Evolutionary conservation across 139 green algal genomes (phyloP), one percentile per base, ranked within the genome.

Genomic region (Trebouxia sp.): DNA sequence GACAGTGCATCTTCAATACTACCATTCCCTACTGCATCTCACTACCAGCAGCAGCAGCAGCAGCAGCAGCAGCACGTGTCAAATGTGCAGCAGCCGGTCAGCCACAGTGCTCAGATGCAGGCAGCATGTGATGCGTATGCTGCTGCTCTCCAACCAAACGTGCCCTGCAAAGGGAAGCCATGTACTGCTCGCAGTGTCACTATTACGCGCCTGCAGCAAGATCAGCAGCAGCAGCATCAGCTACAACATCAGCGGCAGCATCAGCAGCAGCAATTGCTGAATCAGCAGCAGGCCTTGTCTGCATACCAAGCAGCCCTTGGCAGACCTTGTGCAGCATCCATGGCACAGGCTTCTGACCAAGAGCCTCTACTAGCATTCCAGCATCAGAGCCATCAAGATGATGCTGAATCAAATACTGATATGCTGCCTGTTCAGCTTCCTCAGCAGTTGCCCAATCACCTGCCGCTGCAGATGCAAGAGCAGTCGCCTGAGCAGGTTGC

Each of bases 231-330:
- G n/a, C 8, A 42, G 32, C 35, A 72, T 22, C 35, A 45, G 24
- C 62, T 7, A 38, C 53, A 20, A 35, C 53, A 26, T 12, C 62
- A 42, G 62, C 28, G 8, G 1, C 62, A 72, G 45, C 66, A 80
- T 42, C 75, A 79, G 75, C 83, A 70, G 62, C 74, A 74, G 50
- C 65, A 51, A 75, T 38, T 67, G 43, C 32, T 15, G 0, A 42
- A 56, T 9, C 39, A 65, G 65, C 48, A 15, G 37, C 43, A 80
- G 28, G 39, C 8, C 28, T 32, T 28, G 45, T 42, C 43, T 35
- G 65, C 65, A 9, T 75, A 45, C 17, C 42, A 35, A 65, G 67
- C 41, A 28, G 50, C 32, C 41, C 50, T 37, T 50, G 76, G 42
- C 35, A 77, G 65, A 75, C 65, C 32, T 47, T 35, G 6, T 48